Base-by-base conservation (phyloP, 352 stramenopile genomes). In the Globisporangium alternatum region DNA sequence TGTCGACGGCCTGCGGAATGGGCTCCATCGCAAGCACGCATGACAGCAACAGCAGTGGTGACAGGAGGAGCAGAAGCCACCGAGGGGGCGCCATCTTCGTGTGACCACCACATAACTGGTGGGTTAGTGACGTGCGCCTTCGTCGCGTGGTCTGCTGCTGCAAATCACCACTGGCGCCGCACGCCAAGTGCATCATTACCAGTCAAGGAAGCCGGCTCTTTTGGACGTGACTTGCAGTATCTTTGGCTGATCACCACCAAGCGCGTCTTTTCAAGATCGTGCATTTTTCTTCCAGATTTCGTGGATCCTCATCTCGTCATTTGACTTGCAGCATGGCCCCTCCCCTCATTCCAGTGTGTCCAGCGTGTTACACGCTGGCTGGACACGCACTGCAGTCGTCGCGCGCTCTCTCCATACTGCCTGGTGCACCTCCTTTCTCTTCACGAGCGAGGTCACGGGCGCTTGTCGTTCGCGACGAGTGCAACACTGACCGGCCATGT, bases 1-100 rank as follows among this genome's bases (percentile, higher is more conserved):
- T 74, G 69, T 89, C 80, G 0, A 71, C 60, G 37, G 82, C 78
- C 61, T 76, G 82, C 1, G 82, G 75, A 25, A 86, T 51, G 0
- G 77, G 71, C 62, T 91, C 78, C 5, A 75, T 75, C 5, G 72
- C 75, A 6, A 41, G 3, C 8, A 15, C 21, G 2, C 33, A 21
- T 0, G 62, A 15, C 1, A 76, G 44, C 17, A 52, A 43, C 30
- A 76, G 60, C 9, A 63, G 28, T 25, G 51, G 5, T 6, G 58
- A 22, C 28, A 53, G 19, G 2, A 28, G 37, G n/a, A 44, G 37
- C 28, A 45, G 13, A 8, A 9, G 48, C 35, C 3, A 25, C 49
- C 60, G 37, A n/a, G 62, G 56, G 48, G 9, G 19, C 48, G 10
- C 44, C 1, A 52, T 52, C 10, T 8, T 52, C 6, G 45, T 31